These are phyloP conservation scores for Aspergillus intermedius DNA, from an alignment of 2,329 filamentous ascomycete species.

Conservation along the genomic window DNA sequence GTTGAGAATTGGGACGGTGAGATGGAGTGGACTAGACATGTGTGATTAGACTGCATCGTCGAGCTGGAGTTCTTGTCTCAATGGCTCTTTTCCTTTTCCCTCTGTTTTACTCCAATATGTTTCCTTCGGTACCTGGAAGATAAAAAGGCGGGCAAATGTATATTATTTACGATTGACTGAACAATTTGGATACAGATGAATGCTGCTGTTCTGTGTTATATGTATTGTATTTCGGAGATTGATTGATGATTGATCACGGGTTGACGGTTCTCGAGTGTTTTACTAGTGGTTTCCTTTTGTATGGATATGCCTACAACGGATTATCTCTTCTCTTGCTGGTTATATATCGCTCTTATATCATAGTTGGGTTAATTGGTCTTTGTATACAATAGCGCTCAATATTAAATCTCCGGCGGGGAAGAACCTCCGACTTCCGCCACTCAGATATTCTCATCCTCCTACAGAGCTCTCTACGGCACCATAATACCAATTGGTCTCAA, in stretches of 20 bases:
- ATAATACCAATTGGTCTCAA: neutral
- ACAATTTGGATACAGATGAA: slow-evolving; percentile 14
- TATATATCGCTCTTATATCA: too few species aligned
- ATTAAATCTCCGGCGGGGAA: slow-evolving; percentile 3
- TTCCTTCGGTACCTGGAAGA: slow-evolving; percentile 15
- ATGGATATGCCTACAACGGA: neutral
- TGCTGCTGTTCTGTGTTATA: neutral
- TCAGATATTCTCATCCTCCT: neutral
- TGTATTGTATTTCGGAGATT: neutral
- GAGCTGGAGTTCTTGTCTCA: slow-evolving; percentile 17
- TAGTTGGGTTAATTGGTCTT: too few species aligned
- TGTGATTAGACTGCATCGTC: slow-evolving; percentile 19
- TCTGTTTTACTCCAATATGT: slow-evolving; percentile 14
- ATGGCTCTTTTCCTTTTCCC: slow-evolving; percentile 12
- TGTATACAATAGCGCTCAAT: too few species aligned
- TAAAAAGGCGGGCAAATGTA: slow-evolving; percentile 30
- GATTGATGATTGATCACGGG: neutral
- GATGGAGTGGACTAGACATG: slow-evolving; percentile 6
- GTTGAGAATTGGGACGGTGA: slow-evolving; percentile 1
- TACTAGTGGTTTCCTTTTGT: neutral
- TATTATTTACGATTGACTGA: slow-evolving; percentile 24
- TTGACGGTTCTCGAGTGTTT: slow-evolving; percentile 2
- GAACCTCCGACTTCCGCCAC: slow-evolving; percentile 1
- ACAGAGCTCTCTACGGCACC: neutral
- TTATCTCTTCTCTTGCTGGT: too few species aligned